phyloP scores from a whole-genome alignment of 805 yeast genomes.

The Saccharomycopsis schoenii region DNA sequence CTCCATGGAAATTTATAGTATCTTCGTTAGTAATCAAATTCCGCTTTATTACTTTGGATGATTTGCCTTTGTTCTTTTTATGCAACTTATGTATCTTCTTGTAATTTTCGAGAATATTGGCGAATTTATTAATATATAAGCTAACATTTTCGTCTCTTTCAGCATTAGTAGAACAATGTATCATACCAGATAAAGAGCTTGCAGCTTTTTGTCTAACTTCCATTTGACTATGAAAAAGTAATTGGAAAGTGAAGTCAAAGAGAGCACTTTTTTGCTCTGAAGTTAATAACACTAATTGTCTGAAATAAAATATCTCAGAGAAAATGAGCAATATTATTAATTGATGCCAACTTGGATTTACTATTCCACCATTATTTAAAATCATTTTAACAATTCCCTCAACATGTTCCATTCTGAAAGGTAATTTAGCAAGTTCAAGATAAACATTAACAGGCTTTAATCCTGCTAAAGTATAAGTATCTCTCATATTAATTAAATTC shows the following conservation, averaged over 20 bases:
- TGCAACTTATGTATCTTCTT: slow-evolving; percentile 18
- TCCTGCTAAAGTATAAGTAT: slow-evolving; percentile 64
- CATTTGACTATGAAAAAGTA: slow-evolving; percentile 52
- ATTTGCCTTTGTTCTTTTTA: slow-evolving; percentile 18
- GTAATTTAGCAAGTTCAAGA: slow-evolving; percentile 36
- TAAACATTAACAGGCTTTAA: slow-evolving; percentile 44
- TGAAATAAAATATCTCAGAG: slow-evolving; percentile 60
- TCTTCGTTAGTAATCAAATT: slow-evolving; percentile 29
- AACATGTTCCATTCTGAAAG: slow-evolving; percentile 35
- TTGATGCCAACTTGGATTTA: slow-evolving; percentile 47
- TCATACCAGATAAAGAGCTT: slow-evolving; percentile 64
- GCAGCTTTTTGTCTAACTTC: slow-evolving; percentile 73
- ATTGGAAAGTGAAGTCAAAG: slow-evolving; percentile 39
- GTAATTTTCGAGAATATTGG: slow-evolving; percentile 31
- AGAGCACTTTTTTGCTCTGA: slow-evolving; percentile 38
- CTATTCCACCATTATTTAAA: slow-evolving; percentile 28
- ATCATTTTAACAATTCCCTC: slow-evolving; percentile 35
- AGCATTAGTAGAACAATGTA: slow-evolving; percentile 46
- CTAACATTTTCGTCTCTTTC: slow-evolving; percentile 31
- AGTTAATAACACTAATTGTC: slow-evolving; percentile 49
- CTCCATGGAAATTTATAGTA: slow-evolving; percentile 58
- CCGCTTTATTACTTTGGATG: slow-evolving; percentile 19
- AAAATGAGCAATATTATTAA: slow-evolving; percentile 56
- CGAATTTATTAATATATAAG: slow-evolving; percentile 35
- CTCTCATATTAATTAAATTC: slow-evolving; percentile 56